phyloP scores from a whole-genome alignment of 345 rosid species.

The Brassica carinata region DNA sequence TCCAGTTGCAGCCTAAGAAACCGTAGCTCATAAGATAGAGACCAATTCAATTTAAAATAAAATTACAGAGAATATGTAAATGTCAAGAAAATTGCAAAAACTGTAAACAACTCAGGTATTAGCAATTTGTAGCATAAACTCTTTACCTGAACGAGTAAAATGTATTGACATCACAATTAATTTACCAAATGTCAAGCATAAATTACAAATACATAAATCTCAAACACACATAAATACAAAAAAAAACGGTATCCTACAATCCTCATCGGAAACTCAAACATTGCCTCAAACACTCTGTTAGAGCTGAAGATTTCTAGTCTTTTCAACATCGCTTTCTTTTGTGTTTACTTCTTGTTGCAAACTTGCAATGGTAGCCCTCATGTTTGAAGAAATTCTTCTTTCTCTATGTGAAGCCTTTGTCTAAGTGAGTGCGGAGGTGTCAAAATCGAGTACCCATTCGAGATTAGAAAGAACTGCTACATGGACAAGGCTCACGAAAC shows the following conservation, averaged over 20 bases:
- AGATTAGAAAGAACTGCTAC: constrained; percentile 7
- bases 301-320: not conserved
- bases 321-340: not conserved
- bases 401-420: too few species aligned
- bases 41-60: not conserved
- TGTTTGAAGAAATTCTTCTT: too few species aligned
- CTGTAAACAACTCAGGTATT: not conserved
- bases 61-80: not conserved
- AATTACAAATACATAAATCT: not conserved
- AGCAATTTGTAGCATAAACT: not conserved
- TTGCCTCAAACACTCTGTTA: not conserved
- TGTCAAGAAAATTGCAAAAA: not conserved
- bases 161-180: not conserved
- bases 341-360: not conserved
- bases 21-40: too few species aligned
- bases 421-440: too few species aligned
- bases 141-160: not conserved
- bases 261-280: not conserved
- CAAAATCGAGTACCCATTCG: not conserved
- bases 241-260: not conserved
- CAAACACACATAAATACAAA: not conserved
- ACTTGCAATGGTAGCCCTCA: too few species aligned
- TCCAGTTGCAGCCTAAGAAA: too few species aligned
- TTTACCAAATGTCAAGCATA: not conserved
- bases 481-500: constrained; percentile 1